Evolutionary conservation across 2,329 filamentous ascomycete species (phyloP).

Genomic region (Alternaria metachromatica): DNA sequence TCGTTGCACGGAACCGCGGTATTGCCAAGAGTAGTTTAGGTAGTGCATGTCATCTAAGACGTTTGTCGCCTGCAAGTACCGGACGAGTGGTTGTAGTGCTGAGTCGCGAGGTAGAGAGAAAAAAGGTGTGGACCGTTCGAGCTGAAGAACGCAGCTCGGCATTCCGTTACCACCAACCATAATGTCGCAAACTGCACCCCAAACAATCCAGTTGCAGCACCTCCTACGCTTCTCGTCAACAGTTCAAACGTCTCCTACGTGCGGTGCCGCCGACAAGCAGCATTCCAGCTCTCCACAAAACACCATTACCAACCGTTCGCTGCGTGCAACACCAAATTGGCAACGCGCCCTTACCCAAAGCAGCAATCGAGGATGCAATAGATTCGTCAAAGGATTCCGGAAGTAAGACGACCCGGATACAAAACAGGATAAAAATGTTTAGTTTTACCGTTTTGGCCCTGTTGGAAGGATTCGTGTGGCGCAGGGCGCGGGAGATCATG

Average conservation of each 20-base stretch:
- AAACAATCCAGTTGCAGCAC: background rate
- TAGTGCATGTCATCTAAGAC: background rate
- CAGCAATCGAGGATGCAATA: background rate
- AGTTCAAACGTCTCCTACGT: background rate
- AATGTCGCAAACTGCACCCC: background rate
- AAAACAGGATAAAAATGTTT: conserved; percentile 1
- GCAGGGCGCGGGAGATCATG: background rate
- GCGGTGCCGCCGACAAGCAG: background rate
- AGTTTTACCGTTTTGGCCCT: background rate
- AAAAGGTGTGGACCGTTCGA: background rate
- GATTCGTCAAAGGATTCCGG: background rate
- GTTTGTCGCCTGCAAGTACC: background rate
- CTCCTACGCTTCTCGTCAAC: background rate
- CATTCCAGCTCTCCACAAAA: background rate
- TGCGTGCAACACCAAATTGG: background rate
- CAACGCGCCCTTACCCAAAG: background rate
- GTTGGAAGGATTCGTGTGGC: background rate
- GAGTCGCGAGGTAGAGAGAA: background rate
- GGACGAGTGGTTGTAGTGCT: background rate
- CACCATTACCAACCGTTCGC: background rate
- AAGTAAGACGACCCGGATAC: background rate
- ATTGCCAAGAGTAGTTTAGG: background rate
- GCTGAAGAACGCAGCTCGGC: background rate
- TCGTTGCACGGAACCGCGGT: background rate
- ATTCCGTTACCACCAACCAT: background rate